Evolutionary conservation across 768 basidiomycete species (phyloP).

Genomic region (Rhizopogon sp.): DNA sequence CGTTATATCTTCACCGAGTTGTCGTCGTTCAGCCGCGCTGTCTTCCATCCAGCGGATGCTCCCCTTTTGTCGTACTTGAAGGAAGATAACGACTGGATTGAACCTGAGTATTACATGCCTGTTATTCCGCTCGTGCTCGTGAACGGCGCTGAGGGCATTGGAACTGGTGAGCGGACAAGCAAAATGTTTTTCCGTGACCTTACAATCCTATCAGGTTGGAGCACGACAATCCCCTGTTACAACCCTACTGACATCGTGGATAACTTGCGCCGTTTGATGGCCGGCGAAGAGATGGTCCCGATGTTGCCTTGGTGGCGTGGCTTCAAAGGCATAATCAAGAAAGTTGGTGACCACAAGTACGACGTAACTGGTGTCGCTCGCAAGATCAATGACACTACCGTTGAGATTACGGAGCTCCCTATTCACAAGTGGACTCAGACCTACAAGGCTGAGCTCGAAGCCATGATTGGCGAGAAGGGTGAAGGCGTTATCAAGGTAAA

Average conservation of each 20-base stretch:
- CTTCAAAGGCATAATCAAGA: conserved; percentile 84
- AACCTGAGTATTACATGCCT: conserved; percentile 95
- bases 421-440: conserved; percentile 92
- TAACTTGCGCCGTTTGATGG: conserved; percentile 85
- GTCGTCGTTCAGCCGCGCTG: conserved; percentile 61
- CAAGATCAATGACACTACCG: conserved; percentile 81
- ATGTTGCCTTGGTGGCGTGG: conserved; percentile 99
- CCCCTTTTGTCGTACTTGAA: conserved; percentile 76
- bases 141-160: conserved; percentile 97
- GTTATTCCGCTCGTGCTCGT: conserved; percentile 82
- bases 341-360: conserved; percentile 79
- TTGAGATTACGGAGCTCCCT: conserved; percentile 94
- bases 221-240: conserved; percentile 86
- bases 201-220: conserved; percentile 66
- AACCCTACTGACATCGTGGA: conserved; percentile 88
- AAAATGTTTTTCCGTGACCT: background rate
- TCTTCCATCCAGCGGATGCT: conserved; percentile 85
- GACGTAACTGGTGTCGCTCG: conserved; percentile 68
- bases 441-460: conserved; percentile 90
- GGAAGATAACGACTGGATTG: conserved; percentile 83
- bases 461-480: conserved; percentile 83
- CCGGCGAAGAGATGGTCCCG: conserved; percentile 70
- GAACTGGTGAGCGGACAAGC: conserved; percentile 63
- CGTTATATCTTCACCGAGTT: conserved; percentile 93
- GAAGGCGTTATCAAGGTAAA: conserved; percentile 75